Base-by-base conservation (phyloP, 163 green algal genomes). In the Scenedesmus sp. region DNA sequence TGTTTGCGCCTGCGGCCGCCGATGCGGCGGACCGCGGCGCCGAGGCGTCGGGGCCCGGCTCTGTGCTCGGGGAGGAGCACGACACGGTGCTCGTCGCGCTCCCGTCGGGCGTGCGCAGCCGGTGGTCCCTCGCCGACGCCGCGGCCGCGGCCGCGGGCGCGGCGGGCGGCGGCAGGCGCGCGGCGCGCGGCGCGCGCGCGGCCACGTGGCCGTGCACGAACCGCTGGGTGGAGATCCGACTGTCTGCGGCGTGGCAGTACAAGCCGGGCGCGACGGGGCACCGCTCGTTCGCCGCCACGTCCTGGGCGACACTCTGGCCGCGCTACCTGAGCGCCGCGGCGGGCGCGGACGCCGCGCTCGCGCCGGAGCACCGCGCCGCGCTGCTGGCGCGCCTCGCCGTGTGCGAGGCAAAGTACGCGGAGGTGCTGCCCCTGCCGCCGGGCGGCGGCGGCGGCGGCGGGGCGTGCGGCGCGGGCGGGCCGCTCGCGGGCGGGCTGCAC, bases 301-400 rank as follows among this genome's bases (percentile, higher is more conserved):
- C 69, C 6, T 77, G 69, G 69, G 69, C 69, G 39, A 24, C 54
- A 15, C 24, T 77, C 24, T 77, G 69, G 69, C 69, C 69, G 3
- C n/a, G 66, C 4, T 77, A 67, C 39, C 18, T 77, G 53, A n/a
- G n/a, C n/a, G n/a, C n/a, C n/a, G n/a, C n/a, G n/a, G n/a, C n/a
- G n/a, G n/a, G n/a, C n/a, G n/a, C n/a, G n/a, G n/a, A n/a, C n/a
- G n/a, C n/a, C n/a, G n/a, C n/a, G n/a, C n/a, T n/a, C n/a, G n/a
- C n/a, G n/a, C n/a, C n/a, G n/a, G n/a, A n/a, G n/a, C n/a, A n/a
- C n/a, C n/a, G n/a, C n/a, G n/a, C n/a, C n/a, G 54, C 26, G 9
- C 34, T 63, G 54, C 31, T 63, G 54, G 24, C 54, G 4, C 34
- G 34, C 54, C 9, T 63, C 54, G 18, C 31, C n/a, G 54, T 24